Base-by-base conservation (phyloP, 1,284 basidiomycete genomes). In the Mycena sp. region DNA sequence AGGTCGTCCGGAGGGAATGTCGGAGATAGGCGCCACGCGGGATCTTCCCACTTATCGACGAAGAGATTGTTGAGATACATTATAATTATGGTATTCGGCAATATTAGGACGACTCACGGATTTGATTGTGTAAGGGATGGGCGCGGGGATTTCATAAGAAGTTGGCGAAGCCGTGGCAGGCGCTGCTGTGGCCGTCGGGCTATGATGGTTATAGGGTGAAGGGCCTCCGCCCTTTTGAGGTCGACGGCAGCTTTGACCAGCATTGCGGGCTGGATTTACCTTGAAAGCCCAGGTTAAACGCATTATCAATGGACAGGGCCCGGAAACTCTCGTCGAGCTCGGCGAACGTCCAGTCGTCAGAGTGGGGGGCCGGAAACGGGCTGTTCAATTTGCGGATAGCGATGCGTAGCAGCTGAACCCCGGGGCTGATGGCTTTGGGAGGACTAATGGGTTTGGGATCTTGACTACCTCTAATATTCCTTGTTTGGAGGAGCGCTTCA, bases 221-320 rank as follows among this genome's bases (percentile, higher is more conserved):
- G n/a, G n/a, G n/a, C n/a, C n/a, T n/a, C n/a, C n/a, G n/a, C n/a
- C n/a, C n/a, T 63, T 38, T 29, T 28, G 3, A 65, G 49, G 45
- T 60, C 55, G 3, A 65, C 45, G 6, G 60, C 64, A 23, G 57
- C 60, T 21, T 68, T 65, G 1, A 68, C 62, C 19, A 67, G 59
- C 62, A 62, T 62, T n/a, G 58, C 63, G 3, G 56, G 48, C 55
- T 59, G 3, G 59, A 63, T 70, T 91, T 90, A 1, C 91, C 91
- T 65, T 90, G 89, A 74, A 91, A 93, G 11, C 89, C 54, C 23
- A 25, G 80, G 41, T 79, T 77, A 5, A 80, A 74, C 3, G 64
- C 64, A 1, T 78, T 74, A 30, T 78, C 70, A 9, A 84, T 60
- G 1, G 72, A 65, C 25, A 83, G 65, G 5, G 67, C 66, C 44